Percentiles rank a stretch among this genome's conserved stretches.
Evolutionary conservation across 2,329 filamentous ascomycete species (phyloP).

Genomic region (Ilyonectria destructans): DNA sequence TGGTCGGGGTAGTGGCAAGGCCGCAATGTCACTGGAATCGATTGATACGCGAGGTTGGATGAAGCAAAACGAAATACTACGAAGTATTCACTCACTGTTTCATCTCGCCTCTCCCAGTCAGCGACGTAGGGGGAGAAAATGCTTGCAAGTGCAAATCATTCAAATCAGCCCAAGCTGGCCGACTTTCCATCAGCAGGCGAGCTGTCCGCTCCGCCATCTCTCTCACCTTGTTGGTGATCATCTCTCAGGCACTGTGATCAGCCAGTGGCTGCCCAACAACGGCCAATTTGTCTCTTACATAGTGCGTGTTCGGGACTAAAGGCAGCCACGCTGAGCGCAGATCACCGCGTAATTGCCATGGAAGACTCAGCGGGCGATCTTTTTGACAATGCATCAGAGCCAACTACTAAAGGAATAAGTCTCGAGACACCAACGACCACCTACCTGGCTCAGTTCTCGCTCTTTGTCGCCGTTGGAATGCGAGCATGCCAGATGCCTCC

Average conservation of each 20-base stretch:
- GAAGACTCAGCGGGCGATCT: background rate
- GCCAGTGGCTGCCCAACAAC: constrained; percentile 7
- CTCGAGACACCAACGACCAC: background rate
- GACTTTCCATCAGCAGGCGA: constrained; percentile 4
- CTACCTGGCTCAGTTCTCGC: background rate
- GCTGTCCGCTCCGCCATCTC: constrained; percentile 9
- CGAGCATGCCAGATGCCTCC: background rate
- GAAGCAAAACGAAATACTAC: background rate
- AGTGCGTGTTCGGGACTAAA: background rate
- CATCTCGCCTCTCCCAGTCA: background rate
- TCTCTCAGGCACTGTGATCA: background rate
- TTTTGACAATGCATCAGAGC: background rate
- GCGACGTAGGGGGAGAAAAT: background rate
- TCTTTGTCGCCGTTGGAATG: background rate
- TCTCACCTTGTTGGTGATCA: constrained; percentile 4
- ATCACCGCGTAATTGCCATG: background rate
- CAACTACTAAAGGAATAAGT: background rate
- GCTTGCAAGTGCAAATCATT: constrained; percentile 2
- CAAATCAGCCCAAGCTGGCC: background rate
- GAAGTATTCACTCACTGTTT: background rate
- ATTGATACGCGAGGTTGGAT: constrained; percentile 1
- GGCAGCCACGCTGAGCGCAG: background rate
- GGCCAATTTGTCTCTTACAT: constrained; percentile 8
- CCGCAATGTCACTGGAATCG: background rate
- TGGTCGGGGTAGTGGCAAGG: background rate